Evolutionary conservation across 192 early-diverging fungal species (phyloP), one percentile per base, ranked within the genome.

Genomic region (Coemansia sp.): DNA sequence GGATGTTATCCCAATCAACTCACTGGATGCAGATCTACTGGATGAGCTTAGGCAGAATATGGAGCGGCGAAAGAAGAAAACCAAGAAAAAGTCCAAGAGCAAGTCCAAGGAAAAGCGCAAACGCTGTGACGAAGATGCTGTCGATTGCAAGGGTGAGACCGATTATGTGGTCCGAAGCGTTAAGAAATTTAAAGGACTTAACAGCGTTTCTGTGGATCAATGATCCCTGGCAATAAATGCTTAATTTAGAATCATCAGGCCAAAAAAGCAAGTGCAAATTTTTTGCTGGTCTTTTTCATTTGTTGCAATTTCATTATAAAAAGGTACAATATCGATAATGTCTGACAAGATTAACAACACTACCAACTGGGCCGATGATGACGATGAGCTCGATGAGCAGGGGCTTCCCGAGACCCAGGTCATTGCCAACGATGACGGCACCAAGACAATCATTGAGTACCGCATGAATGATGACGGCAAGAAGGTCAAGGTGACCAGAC

Each of bases 1-100:
- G 1, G 73, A 76, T 19, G 30, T 76, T 25, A 45, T 76, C 12
- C 73, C 73, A 2, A 57, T 76, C 18, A 70, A 70, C 47, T 62
- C 73, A 27, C 56, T 46, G 6, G 53, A 60, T 33, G 3, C 59
- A 1, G 60, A 56, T 15, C 48, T 66, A 0, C n/a, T 76, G 21
- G 64, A 55, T 19, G 13, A 25, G 43, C 46, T 76, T 17, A 42
- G 17, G 8, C 12, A n/a, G 37, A 42, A 57, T n/a, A 60, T 64
- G 55, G 49, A 52, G 30, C 51, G 25, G 34, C 55, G 71, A 9
- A 59, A 21, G 22, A 41, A 27, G 54, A 71, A 46, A 23, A 55
- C 12, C n/a, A 45, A 23, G 21, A 63, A 56, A 17, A 40, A 54
- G 34, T 14, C 38, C 34, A 54, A 41, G 53, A 39, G 27, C 38